Conservation (phyloP, 129 eudicot genomes). For the Heracleum sosnowskyi region DNA sequence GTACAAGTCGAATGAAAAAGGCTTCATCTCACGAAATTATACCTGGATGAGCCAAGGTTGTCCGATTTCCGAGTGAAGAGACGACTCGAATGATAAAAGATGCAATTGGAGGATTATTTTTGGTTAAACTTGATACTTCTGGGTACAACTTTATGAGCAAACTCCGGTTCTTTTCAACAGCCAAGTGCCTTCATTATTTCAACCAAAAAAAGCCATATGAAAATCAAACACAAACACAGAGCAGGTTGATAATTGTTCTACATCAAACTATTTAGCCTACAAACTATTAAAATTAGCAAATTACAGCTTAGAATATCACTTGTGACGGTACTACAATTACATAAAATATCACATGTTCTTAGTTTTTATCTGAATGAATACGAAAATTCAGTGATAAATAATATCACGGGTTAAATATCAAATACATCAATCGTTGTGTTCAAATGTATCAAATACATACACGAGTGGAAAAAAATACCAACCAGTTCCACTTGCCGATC, state of each 20-base stretch:
- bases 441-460: too few relatives aligned
- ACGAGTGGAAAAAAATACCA: neutral
- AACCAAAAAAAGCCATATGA: neutral
- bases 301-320: too few relatives aligned
- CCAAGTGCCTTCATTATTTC: constrained; percentile 62
- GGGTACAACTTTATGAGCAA: constrained; percentile 70
- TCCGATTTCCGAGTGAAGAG: constrained; percentile 66
- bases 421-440: too few relatives aligned
- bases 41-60: constrained; percentile 89
- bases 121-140: constrained; percentile 55
- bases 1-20: neutral
- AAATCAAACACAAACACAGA: neutral
- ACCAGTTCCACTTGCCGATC: constrained; percentile 96
- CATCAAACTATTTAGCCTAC: neutral
- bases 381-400: too few relatives aligned
- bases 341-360: too few relatives aligned
- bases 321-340: neutral
- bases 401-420: too few relatives aligned
- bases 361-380: too few relatives aligned
- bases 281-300: neutral
- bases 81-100: constrained; percentile 72
- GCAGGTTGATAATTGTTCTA: neutral
- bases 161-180: constrained; percentile 68
- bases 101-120: constrained; percentile 83
- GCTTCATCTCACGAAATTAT: neutral